Evolutionary conservation across 371 early-diverging fungal species (phyloP).

Genomic region (Apophysomyces sp.): DNA sequence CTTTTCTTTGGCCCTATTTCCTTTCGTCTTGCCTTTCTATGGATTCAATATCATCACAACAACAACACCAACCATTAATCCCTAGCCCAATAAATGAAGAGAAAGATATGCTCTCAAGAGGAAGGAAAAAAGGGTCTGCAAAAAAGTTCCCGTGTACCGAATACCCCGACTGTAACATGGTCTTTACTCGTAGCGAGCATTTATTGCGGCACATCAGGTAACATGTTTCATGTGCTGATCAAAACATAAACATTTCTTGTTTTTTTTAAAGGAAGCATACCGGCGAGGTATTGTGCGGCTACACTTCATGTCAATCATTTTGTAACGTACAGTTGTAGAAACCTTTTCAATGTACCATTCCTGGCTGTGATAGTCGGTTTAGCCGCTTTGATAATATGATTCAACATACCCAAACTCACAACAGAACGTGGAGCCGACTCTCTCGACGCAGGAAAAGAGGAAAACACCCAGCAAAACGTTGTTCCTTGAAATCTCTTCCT

Average conservation of each 20-base stretch:
- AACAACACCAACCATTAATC: background rate
- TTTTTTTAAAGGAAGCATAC: conserved; percentile 26
- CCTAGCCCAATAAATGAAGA: background rate
- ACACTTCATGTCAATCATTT: background rate
- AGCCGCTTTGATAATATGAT: conserved; percentile 59
- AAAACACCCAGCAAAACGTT: background rate
- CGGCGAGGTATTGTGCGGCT: conserved; percentile 15
- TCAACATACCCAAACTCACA: conserved; percentile 52
- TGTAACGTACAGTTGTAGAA: conserved; percentile 14
- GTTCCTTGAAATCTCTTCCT: background rate
- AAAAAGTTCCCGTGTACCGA: conserved; percentile 52
- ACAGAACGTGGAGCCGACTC: background rate
- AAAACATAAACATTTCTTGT: background rate
- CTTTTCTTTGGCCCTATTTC: background rate
- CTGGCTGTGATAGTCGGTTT: conserved; percentile 45
- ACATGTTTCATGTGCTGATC: background rate
- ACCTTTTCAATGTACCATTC: conserved; percentile 48
- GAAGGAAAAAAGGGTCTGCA: conserved; percentile 17
- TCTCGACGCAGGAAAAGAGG: conserved; percentile 15
- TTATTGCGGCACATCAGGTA: conserved; percentile 50
- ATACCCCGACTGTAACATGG: conserved; percentile 52
- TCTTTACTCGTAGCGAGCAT: conserved; percentile 54
- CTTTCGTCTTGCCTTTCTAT: background rate
- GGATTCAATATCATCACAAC: background rate
- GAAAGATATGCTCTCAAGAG: background rate